Conservation (phyloP, 2,329 filamentous ascomycete species). For the Basipetospora chlamydospora region DNA sequence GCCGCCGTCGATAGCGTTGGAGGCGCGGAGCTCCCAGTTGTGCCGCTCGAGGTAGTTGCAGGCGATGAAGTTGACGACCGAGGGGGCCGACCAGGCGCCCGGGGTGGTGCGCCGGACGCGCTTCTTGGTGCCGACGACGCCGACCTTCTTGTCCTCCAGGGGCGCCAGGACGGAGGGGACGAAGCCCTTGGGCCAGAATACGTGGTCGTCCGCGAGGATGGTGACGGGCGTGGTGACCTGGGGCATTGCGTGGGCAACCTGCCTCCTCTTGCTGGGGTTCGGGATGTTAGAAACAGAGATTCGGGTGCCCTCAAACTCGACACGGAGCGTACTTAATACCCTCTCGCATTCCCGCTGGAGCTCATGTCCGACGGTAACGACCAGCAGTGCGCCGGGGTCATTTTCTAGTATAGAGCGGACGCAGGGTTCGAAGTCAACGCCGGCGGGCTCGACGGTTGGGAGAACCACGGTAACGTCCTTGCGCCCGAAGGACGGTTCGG, state of each 20-base stretch:
- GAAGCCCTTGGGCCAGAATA: conserved; percentile 31
- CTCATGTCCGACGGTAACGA: conserved; percentile 11
- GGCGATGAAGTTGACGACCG: conserved; percentile 39
- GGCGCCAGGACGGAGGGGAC: conserved; percentile 26
- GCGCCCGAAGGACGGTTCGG: conserved; percentile 16
- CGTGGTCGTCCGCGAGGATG: conserved; percentile 36
- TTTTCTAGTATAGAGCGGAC: conserved; percentile 1
- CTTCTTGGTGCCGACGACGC: conserved; percentile 43
- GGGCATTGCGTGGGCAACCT: conserved; percentile 26
- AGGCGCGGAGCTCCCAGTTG: conserved; percentile 45
- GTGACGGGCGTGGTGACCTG: conserved; percentile 24
- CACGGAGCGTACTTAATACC: too few species aligned
- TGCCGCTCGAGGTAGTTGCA: conserved; percentile 45
- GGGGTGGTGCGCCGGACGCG: conserved; percentile 25
- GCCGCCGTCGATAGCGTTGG: conserved; percentile 41
- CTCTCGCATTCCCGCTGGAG: conserved; percentile 17
- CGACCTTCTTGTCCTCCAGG: conserved; percentile 30
- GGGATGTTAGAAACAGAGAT: too few species aligned
- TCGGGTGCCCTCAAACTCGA: too few species aligned
- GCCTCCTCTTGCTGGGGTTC: conserved; percentile 36
- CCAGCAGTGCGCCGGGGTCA: conserved; percentile 6
- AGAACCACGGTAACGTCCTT: conserved; percentile 35
- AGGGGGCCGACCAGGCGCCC: conserved; percentile 14
- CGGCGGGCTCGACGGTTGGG: conserved; percentile 27
- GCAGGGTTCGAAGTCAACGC: conserved; percentile 7